These are phyloP conservation scores for Dioszegia aurantiaca DNA, from an alignment of 768 basidiomycete genomes.

Conservation along the genomic window DNA sequence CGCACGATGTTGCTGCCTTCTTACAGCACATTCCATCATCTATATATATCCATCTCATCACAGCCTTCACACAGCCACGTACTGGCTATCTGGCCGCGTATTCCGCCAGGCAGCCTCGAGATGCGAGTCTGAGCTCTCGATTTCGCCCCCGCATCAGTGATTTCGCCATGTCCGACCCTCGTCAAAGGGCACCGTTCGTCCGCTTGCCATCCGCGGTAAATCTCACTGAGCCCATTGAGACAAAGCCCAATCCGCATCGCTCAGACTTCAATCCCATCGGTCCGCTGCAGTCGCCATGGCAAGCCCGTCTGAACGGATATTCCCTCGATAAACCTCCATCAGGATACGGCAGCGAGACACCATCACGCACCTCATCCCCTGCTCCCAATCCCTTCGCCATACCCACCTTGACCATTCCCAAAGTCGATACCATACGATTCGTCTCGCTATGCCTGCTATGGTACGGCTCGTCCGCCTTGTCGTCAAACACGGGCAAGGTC, in stretches of 20 bases:
- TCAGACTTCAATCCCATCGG: not conserved
- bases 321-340: conserved; percentile 14
- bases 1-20: not conserved
- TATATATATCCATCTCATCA: not conserved
- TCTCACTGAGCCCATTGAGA: conserved; percentile 15
- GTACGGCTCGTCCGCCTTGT: conserved; percentile 89
- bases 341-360: not conserved
- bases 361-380: conserved; percentile 14
- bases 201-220: conserved; percentile 37
- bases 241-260: not conserved
- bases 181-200: conserved; percentile 44
- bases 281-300: conserved; percentile 12
- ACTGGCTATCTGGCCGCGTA: not conserved
- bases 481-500: conserved; percentile 93
- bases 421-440: conserved; percentile 56
- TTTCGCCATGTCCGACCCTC: conserved; percentile 29
- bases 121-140: not conserved
- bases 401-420: conserved; percentile 28
- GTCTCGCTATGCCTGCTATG: conserved; percentile 79
- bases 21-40: not conserved
- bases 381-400: conserved; percentile 28
- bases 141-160: not conserved
- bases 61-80: not conserved
- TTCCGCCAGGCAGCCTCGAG: not conserved
- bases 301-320: conserved; percentile 14